Evolutionary conservation across 2,329 filamentous ascomycete species (phyloP).

Genomic region (Penicillium sp.): DNA sequence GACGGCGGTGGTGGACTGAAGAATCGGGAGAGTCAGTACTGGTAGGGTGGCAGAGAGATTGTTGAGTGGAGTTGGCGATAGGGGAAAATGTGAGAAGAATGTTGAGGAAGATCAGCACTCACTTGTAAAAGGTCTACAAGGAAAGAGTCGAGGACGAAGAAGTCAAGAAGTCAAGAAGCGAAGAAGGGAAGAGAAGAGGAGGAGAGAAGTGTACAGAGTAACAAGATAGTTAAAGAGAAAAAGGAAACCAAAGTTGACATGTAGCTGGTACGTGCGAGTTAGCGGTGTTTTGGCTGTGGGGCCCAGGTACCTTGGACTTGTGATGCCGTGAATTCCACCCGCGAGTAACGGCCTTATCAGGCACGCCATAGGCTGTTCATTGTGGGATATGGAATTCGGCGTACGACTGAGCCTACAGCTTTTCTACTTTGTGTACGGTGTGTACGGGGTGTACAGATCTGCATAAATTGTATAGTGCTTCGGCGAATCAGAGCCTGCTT

Average conservation of each 20-base stretch:
- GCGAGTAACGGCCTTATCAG: not conserved
- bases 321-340: constrained; percentile 17
- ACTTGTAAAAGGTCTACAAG: constrained; percentile 1
- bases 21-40: not conserved
- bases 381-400: too few species aligned
- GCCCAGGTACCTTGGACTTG: constrained; percentile 10
- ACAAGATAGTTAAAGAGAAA: constrained; percentile 9
- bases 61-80: constrained; percentile 10
- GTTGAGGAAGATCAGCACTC: constrained; percentile 3
- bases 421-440: not conserved
- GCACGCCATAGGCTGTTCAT: not conserved
- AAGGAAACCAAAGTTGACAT: constrained; percentile 8
- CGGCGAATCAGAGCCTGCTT: constrained; percentile 30
- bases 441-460: not conserved
- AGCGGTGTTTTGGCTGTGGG: constrained; percentile 18
- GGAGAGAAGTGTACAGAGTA: not conserved
- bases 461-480: not conserved
- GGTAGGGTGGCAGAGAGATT: not conserved
- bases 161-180: not conserved
- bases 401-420: not conserved
- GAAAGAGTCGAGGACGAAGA: not conserved
- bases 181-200: constrained; percentile 3
- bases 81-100: constrained; percentile 7
- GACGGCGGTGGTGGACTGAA: constrained; percentile 21
- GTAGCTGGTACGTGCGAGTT: constrained; percentile 12